Evolutionary conservation across 331 rosid genomes (phyloP).

Genomic region (Pyracantha coccinea): DNA sequence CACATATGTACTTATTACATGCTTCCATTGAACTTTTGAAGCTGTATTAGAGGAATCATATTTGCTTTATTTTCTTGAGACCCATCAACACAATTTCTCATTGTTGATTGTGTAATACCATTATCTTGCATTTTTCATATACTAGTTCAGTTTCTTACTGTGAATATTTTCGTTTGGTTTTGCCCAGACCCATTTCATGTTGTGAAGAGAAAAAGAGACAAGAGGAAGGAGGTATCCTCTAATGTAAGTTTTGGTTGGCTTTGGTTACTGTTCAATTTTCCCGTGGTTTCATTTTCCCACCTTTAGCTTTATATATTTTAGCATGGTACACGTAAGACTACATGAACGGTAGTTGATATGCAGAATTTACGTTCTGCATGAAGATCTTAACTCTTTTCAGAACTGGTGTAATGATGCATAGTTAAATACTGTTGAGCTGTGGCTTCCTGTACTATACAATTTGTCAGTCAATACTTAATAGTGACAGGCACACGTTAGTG

Average conservation of each 20-base stretch:
- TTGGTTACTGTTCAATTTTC: neutral
- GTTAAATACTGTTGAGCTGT: neutral
- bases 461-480: neutral
- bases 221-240: constrained; percentile 65
- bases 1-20: neutral
- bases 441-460: neutral
- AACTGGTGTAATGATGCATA: neutral
- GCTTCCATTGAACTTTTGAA: neutral
- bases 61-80: neutral
- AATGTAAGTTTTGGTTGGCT: neutral
- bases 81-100: neutral
- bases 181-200: constrained; percentile 79
- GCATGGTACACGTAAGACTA: neutral
- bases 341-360: neutral
- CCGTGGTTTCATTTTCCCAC: neutral
- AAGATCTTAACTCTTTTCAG: neutral
- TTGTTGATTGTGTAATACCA: neutral
- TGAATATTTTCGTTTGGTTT: constrained; percentile 4
- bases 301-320: neutral
- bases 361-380: neutral
- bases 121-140: neutral
- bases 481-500: neutral
- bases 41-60: neutral
- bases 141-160: neutral
- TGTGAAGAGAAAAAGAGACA: constrained; percentile 90